phyloP scores from a whole-genome alignment of 2,329 filamentous ascomycete species.

The Colletotrichum sp. region DNA sequence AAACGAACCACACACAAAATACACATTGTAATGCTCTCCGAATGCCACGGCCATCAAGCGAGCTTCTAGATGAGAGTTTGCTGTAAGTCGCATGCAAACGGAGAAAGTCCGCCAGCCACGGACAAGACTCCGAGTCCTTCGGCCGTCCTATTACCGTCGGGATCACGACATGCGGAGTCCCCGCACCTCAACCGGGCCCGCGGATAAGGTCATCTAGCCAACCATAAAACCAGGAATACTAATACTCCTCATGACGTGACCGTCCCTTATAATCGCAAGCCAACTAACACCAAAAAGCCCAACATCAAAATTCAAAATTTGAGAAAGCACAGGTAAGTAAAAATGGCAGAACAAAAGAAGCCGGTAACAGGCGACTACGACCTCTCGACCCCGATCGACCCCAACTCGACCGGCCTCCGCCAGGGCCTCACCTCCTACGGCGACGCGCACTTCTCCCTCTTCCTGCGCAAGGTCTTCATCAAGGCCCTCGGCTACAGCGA shows the following conservation, averaged over 20 bases:
- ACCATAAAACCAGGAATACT: conserved; percentile 8
- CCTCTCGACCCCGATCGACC: conserved; percentile 56
- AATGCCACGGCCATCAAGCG: not conserved
- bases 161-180: conserved; percentile 20
- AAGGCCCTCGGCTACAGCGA: conserved; percentile 78
- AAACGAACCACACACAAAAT: not conserved
- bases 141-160: conserved; percentile 7
- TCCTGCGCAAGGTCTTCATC: conserved; percentile 78
- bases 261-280: not conserved
- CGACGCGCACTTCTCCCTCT: conserved; percentile 76
- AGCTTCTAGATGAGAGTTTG: not conserved
- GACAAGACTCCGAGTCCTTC: not conserved
- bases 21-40: accelerated
- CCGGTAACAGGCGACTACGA: conserved; percentile 61
- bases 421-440: conserved; percentile 73
- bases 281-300: not conserved
- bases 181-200: not conserved
- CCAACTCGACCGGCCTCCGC: conserved; percentile 57
- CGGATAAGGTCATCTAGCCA: conserved; percentile 4
- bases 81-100: not conserved
- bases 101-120: conserved; percentile 4
- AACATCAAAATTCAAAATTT: not conserved
- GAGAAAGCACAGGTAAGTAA: not conserved
- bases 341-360: not conserved
- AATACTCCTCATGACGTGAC: not conserved